Evolutionary conservation across 352 stramenopile genomes (phyloP).

Genomic region (Phytophthora chlamydospora): DNA sequence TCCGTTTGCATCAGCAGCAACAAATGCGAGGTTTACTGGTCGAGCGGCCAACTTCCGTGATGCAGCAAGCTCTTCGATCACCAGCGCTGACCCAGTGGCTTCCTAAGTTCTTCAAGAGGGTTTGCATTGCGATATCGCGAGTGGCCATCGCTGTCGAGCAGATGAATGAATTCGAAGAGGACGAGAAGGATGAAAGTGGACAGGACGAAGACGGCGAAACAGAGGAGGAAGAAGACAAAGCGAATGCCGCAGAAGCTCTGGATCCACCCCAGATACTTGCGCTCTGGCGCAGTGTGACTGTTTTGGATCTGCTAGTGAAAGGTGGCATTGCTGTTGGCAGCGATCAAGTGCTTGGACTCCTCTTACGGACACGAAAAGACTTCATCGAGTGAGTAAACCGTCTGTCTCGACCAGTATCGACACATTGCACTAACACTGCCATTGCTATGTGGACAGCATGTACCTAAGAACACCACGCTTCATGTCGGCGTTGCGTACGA

Average conservation of each 20-base stretch:
- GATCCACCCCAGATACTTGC: conserved; percentile 26
- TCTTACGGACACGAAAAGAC: conserved; percentile 42
- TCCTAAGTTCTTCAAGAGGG: conserved; percentile 51
- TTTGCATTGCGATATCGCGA: conserved; percentile 42
- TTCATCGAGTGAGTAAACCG: conserved; percentile 51
- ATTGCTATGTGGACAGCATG: conserved; percentile 36
- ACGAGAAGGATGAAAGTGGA: background rate
- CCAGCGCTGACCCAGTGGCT: conserved; percentile 35
- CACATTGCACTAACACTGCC: conserved; percentile 8
- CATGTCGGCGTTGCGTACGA: conserved; percentile 26
- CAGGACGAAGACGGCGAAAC: conserved; percentile 2
- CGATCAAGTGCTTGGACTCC: conserved; percentile 29
- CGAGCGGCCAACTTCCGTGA: conserved; percentile 31
- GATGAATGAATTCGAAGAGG: conserved; percentile 4
- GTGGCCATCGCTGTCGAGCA: conserved; percentile 30
- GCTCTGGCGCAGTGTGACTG: conserved; percentile 53
- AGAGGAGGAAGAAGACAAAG: background rate
- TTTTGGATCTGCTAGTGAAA: conserved; percentile 48
- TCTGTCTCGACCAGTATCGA: background rate
- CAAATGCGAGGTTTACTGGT: conserved; percentile 26
- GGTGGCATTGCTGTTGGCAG: conserved; percentile 10
- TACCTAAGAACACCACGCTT: conserved; percentile 51
- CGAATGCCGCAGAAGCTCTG: conserved; percentile 22
- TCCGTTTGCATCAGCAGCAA: conserved; percentile 33
- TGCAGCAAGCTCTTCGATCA: conserved; percentile 27